A percentile compares a stretch with the other conserved stretches of the same genome.
Conservation (phyloP, 2,329 filamentous ascomycete genomes). For the Nemania serpens region DNA sequence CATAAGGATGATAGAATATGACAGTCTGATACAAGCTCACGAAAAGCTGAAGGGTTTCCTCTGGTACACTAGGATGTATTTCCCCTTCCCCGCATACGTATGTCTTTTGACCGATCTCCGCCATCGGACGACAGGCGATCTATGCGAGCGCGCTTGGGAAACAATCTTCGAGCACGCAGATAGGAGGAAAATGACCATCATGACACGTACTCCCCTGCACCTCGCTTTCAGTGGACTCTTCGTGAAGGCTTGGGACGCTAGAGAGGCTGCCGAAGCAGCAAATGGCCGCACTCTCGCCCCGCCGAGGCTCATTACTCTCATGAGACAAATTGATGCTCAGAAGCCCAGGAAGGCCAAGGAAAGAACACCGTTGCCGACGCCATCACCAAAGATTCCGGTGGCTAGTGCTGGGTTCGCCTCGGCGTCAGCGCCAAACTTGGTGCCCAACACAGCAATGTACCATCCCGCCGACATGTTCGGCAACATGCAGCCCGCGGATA, state of each 20-base stretch:
- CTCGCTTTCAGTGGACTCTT: conserved; percentile 61
- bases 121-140: conserved; percentile 55
- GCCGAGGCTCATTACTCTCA: conserved; percentile 53
- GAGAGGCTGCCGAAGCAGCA: conserved; percentile 52
- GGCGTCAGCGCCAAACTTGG: conserved; percentile 17
- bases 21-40: conserved; percentile 59
- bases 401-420: conserved; percentile 31
- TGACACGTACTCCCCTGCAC: conserved; percentile 61
- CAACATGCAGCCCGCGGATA: conserved; percentile 33
- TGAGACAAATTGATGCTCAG: conserved; percentile 49
- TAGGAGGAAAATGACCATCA: conserved; percentile 53
- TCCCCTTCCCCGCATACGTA: conserved; percentile 66
- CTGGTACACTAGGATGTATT: conserved; percentile 65
- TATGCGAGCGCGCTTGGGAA: conserved; percentile 63
- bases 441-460: conserved; percentile 32
- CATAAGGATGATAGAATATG: conserved; percentile 63
- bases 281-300: conserved; percentile 49
- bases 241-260: conserved; percentile 66
- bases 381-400: conserved; percentile 37
- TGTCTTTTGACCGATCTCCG: conserved; percentile 62
- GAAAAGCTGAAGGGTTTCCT: conserved; percentile 57
- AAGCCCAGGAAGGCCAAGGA: conserved; percentile 43
- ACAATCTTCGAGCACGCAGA: conserved; percentile 61
- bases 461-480: conserved; percentile 32
- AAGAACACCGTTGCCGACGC: conserved; percentile 38